phyloP scores from a whole-genome alignment of 306 rosid species.

The Castanea sativa region DNA sequence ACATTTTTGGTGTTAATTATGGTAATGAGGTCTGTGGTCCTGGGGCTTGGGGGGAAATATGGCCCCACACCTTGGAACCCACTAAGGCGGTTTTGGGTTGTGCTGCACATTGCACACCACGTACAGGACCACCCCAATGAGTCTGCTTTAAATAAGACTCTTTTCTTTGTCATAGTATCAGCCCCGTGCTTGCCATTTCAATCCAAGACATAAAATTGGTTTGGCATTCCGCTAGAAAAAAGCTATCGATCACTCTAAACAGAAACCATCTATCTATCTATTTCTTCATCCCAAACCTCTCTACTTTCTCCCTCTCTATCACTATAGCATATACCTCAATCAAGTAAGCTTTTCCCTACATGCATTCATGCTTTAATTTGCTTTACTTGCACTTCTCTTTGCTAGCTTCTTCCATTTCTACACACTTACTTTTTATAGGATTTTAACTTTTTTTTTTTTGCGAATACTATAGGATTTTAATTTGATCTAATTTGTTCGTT shows the following conservation, averaged over 20 bases:
- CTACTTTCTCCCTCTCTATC: background rate
- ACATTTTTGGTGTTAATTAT: no score
- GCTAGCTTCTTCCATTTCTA: background rate
- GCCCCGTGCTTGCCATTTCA: constrained; percentile 41
- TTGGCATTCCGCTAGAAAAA: background rate
- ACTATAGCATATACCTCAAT: background rate
- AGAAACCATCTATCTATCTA: constrained; percentile 12
- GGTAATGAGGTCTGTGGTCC: no score
- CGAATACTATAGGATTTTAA: background rate
- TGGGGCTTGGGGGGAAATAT: no score
- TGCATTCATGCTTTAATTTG: no score
- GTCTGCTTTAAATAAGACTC: constrained; percentile 16
- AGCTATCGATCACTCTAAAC: background rate
- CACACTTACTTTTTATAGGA: no score
- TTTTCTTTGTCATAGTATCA: background rate
- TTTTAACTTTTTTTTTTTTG: background rate
- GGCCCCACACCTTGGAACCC: no score
- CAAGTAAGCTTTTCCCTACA: constrained; percentile 2
- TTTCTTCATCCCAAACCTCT: background rate
- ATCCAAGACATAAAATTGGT: constrained; percentile 28
- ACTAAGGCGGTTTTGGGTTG: no score
- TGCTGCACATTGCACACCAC: no score
- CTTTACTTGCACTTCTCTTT: background rate
- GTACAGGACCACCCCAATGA: background rate
- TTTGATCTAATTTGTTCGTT: background rate